Evolutionary conservation across 2,329 filamentous ascomycete genomes (phyloP), one percentile per base, ranked within the genome.

Genomic region (Helotiales sp.): DNA sequence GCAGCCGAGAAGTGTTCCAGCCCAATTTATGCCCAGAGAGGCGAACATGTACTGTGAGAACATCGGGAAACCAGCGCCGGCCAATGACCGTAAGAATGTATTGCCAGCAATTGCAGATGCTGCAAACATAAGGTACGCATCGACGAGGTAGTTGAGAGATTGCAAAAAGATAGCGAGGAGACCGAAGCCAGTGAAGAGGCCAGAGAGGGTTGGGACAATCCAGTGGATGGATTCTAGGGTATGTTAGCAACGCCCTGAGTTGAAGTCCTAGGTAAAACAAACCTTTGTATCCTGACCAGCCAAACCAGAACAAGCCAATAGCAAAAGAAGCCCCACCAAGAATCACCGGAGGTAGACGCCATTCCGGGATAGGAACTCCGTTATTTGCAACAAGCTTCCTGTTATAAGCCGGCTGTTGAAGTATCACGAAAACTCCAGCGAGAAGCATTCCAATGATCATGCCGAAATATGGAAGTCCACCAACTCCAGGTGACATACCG

Each of bases 161-260:
- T 90, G 88, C 33, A 95, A 83, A 78, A 93, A 93, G 69, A 95
- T 92, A 25, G 87, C 88, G 75, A 92, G 87, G 69, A 95, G 85
- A 5, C 90, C 90, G 46, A 91, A 89, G 3, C 90, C 90, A 50
- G 86, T 82, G 73, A 81, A 76, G 50, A 88, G 72, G 49, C 85
- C 85, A 5, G 84, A 87, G 6, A 81, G 73, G 1, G 83, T 78
- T 5, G 85, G 85, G 1, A 84, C 83, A 51, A 85, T 83, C 85
- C 85, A 88, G 74, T 86, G 84, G 24, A 87, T 77, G 61, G 47
- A 50, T 12, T 63, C 63, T 24, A 70, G 75, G 59, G 68, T 69
- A 5, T 85, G 40, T 46, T 25, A 46, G 40, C n/a, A n/a, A n/a
- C n/a, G n/a, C n/a, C n/a, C n/a, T n/a, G n/a, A n/a, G n/a, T n/a